phyloP scores from a whole-genome alignment of 2,329 filamentous ascomycete genomes.

The Fusarium sp. region DNA sequence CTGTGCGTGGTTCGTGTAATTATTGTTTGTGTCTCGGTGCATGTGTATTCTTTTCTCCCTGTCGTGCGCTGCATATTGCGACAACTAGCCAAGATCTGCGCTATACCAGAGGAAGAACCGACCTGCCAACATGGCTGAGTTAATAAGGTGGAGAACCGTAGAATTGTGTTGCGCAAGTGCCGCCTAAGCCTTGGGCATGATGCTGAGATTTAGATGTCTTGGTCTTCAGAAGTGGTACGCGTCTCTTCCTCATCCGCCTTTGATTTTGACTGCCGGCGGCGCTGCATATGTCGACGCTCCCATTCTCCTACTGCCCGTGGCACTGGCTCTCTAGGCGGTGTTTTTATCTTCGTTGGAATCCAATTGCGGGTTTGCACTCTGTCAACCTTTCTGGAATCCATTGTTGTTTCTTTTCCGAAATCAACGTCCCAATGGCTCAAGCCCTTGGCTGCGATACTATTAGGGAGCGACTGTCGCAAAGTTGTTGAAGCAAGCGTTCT shows the following conservation, averaged over 20 bases:
- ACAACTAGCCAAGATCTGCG: constrained; percentile 29
- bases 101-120: background rate
- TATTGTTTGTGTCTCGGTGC: background rate
- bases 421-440: constrained; percentile 58
- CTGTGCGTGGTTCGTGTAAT: background rate
- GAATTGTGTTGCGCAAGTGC: constrained; percentile 34
- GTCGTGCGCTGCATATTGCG: constrained; percentile 19
- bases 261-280: background rate
- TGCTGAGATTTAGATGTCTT: constrained; percentile 13
- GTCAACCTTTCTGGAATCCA: constrained; percentile 16
- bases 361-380: constrained; percentile 29
- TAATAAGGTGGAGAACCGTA: constrained; percentile 30
- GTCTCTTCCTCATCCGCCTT: background rate
- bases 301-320: background rate
- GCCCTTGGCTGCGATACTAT: constrained; percentile 52
- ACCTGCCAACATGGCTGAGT: constrained; percentile 31
- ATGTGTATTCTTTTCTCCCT: background rate
- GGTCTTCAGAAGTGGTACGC: constrained; percentile 16
- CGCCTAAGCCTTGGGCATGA: constrained; percentile 27
- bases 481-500: constrained; percentile 52
- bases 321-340: background rate
- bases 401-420: constrained; percentile 32
- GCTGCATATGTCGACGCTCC: background rate
- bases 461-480: constrained; percentile 55
- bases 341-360: constrained; percentile 30